These are phyloP conservation scores for Coniochaeta ligniaria DNA, from an alignment of 2,329 filamentous ascomycete species.

Conservation along the genomic window DNA sequence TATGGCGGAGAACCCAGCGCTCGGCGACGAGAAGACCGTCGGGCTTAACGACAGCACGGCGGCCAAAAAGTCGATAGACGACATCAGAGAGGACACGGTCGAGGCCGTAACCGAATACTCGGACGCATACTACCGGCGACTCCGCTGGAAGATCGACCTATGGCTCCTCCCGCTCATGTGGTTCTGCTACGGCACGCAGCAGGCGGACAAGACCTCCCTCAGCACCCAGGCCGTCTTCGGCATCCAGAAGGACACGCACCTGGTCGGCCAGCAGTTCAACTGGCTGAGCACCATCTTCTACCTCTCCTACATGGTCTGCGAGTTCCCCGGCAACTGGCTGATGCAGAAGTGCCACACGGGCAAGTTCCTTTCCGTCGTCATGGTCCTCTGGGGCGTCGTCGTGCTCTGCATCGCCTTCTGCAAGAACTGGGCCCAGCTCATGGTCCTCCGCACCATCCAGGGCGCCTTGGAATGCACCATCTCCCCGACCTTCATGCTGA, in stretches of 20 bases:
- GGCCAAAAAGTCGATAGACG: conserved; percentile 37
- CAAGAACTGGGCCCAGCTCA: not conserved
- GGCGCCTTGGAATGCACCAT: conserved; percentile 22
- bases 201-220: conserved; percentile 22
- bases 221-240: conserved; percentile 21
- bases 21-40: too few species aligned
- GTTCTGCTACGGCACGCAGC: conserved; percentile 20
- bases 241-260: conserved; percentile 18
- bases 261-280: conserved; percentile 21
- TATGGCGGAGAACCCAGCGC: too few species aligned
- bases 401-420: not conserved
- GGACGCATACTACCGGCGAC: conserved; percentile 16
- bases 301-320: conserved; percentile 19
- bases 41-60: too few species aligned
- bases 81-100: conserved; percentile 1
- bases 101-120: conserved; percentile 12
- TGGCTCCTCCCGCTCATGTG: conserved; percentile 22
- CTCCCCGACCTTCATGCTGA: conserved; percentile 21
- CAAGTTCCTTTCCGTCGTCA: conserved; percentile 21
- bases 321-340: conserved; percentile 20
- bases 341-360: conserved; percentile 27
- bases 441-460: conserved; percentile 10
- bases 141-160: conserved; percentile 22
- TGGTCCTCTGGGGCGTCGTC: conserved; percentile 15
- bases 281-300: conserved; percentile 23